Conservation (phyloP, 1,284 basidiomycete species). For the Volvariella volvacea region DNA sequence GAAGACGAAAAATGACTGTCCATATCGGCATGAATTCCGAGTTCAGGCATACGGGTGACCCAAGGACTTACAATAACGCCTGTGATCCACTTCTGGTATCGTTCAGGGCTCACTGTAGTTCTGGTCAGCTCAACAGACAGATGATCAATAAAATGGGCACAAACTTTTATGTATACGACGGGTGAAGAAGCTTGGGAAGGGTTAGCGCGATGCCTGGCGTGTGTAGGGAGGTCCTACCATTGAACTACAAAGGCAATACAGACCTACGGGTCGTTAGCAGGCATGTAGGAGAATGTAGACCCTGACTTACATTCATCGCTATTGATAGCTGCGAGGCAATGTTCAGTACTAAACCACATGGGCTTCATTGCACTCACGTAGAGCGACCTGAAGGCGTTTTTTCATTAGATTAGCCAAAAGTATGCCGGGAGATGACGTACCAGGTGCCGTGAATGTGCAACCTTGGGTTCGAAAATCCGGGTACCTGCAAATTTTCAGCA, state of each 20-base stretch:
- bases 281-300: not conserved
- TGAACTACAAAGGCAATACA: slow-evolving; percentile 30
- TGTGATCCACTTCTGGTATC: slow-evolving; percentile 27
- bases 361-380: slow-evolving; percentile 18
- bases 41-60: not conserved
- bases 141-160: slow-evolving; percentile 6
- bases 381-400: slow-evolving; percentile 20
- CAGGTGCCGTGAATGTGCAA: slow-evolving; percentile 25
- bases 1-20: slow-evolving; percentile 24
- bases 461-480: slow-evolving; percentile 24
- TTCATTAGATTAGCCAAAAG: not conserved
- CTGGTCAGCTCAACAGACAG: not conserved
- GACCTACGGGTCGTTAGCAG: slow-evolving; percentile 16
- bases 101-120: slow-evolving; percentile 24
- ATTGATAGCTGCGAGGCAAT: slow-evolving; percentile 21
- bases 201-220: not conserved
- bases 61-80: slow-evolving; percentile 21
- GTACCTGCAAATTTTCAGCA: slow-evolving; percentile 18
- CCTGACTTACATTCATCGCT: slow-evolving; percentile 23
- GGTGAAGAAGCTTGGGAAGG: slow-evolving; percentile 29
- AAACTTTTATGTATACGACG: slow-evolving; percentile 29
- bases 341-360: not conserved
- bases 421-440: slow-evolving; percentile 14
- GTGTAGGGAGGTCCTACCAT: slow-evolving; percentile 18
- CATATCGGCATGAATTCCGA: not conserved